Base-by-base conservation (phyloP, 2,329 filamentous ascomycete genomes). In the Diaporthe eres region DNA sequence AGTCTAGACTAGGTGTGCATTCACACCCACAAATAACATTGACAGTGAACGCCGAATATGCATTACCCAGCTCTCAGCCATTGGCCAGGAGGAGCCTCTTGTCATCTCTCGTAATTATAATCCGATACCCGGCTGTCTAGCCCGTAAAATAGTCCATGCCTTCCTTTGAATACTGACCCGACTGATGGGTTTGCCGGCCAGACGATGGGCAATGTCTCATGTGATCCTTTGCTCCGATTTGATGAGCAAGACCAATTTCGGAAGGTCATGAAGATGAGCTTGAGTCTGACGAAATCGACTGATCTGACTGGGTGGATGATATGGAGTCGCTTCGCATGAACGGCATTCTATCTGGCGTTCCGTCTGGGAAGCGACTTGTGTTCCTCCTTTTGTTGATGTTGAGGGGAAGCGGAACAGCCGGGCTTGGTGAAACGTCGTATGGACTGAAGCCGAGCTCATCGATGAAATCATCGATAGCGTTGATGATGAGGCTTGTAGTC, bases 391-490 rank as follows among this genome's bases (percentile, higher is more conserved):
- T 67, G 28, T 10, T 67, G 63, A 67, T 51, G 19, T 67, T 67
- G 42, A 67, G 63, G 8, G 63, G 63, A 34, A 67, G 44, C 25
- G 63, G 63, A 25, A 49, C 63, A 37, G 31, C 42, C 7, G 63
- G 44, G 3, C 44, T 67, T 51, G 58, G 37, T 39, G 28, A 51
- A 13, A n/a, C 63, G 5, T 67, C 44, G 47, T 37, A 51, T 49
- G 28, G 31, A n/a, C 19, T 67, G 17, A 51, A 34, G 17, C 44
- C 44, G 12, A 67, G 47, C 44, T 67, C 42, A 31, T 51, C 31
- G 44, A 67, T 67, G n/a, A 67, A 51, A 7, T 51, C 42, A 44
- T 67, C 63, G 31, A 67, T 67, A 25, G 63, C 63, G 42, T 51
- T 15, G 44, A 67, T 67, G 10, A 67, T 67, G 44, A 67, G 63